phyloP scores from a whole-genome alignment of 345 rosid species.

The Sonneratia alba region DNA sequence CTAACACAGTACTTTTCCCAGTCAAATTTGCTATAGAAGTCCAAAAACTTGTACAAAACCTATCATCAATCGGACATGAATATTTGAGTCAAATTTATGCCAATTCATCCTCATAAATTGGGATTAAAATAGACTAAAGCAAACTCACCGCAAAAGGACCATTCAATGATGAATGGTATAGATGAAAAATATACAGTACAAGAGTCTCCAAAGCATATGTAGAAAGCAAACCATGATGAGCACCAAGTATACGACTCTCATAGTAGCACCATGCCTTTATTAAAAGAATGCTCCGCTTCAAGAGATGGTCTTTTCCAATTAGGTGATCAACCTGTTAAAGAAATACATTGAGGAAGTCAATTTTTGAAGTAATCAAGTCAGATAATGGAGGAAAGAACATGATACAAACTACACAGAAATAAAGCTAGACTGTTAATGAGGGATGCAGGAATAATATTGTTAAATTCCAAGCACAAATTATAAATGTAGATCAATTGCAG shows the following conservation, averaged over 20 bases:
- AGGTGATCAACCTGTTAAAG: constrained; percentile 50
- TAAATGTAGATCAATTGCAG: background rate
- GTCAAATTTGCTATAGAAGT: constrained; percentile 90
- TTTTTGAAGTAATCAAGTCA: background rate
- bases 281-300: constrained; percentile 75
- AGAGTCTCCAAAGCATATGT: constrained; percentile 86
- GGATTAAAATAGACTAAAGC: constrained; percentile 5
- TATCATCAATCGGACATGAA: constrained; percentile 14
- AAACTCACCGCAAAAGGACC: constrained; percentile 77
- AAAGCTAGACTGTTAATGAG: background rate
- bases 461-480: background rate
- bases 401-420: constrained; percentile 1
- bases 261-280: constrained; percentile 92
- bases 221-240: constrained; percentile 82
- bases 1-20: constrained; percentile 89
- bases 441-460: background rate
- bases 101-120: constrained; percentile 2
- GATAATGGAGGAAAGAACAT: background rate
- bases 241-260: constrained; percentile 88
- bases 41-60: constrained; percentile 84
- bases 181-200: constrained; percentile 74
- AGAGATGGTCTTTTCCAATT: constrained; percentile 70
- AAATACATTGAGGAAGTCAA: constrained; percentile 13
- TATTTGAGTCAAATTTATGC: background rate
- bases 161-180: constrained; percentile 53